phyloP scores from a whole-genome alignment of 192 early-diverging fungal genomes.

The Podila horticola region DNA sequence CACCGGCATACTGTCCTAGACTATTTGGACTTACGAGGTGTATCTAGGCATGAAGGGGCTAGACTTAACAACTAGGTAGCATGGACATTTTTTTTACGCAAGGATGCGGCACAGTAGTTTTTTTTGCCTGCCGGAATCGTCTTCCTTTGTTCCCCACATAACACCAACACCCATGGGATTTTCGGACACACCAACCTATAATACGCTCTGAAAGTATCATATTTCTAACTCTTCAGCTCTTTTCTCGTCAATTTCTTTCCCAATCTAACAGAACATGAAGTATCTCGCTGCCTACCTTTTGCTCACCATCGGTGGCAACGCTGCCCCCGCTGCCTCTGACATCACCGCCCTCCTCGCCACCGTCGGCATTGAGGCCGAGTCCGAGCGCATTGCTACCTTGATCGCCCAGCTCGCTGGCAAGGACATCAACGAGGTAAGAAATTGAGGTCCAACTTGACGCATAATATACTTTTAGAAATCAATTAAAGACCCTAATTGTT shows the following conservation, averaged over 20 bases:
- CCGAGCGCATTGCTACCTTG: conserved; percentile 81
- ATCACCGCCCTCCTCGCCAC: conserved; percentile 87
- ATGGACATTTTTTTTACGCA: too few relatives aligned
- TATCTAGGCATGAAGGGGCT: too few relatives aligned
- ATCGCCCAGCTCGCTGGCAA: conserved; percentile 89
- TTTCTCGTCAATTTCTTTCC: background rate
- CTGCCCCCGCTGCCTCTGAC: conserved; percentile 75
- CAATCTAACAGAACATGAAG: conserved; percentile 77
- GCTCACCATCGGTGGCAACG: conserved; percentile 88
- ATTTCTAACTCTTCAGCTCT: background rate
- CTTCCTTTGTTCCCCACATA: too few relatives aligned
- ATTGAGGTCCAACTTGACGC: background rate
- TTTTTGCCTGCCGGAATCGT: too few relatives aligned
- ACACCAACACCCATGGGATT: too few relatives aligned
- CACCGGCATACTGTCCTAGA: too few relatives aligned
- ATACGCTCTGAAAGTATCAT: background rate
- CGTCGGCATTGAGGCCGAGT: conserved; percentile 94
- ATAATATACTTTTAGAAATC: background rate
- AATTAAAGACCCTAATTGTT: too few relatives aligned
- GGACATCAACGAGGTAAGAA: conserved; percentile 81
- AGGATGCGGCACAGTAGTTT: too few relatives aligned
- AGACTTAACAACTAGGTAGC: too few relatives aligned
- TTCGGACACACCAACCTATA: background rate
- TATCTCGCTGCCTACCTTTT: conserved; percentile 98
- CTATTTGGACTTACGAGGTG: too few relatives aligned